These are phyloP conservation scores for Cercospora citrullina DNA, from an alignment of 2,329 filamentous ascomycete genomes.

Conservation along the genomic window DNA sequence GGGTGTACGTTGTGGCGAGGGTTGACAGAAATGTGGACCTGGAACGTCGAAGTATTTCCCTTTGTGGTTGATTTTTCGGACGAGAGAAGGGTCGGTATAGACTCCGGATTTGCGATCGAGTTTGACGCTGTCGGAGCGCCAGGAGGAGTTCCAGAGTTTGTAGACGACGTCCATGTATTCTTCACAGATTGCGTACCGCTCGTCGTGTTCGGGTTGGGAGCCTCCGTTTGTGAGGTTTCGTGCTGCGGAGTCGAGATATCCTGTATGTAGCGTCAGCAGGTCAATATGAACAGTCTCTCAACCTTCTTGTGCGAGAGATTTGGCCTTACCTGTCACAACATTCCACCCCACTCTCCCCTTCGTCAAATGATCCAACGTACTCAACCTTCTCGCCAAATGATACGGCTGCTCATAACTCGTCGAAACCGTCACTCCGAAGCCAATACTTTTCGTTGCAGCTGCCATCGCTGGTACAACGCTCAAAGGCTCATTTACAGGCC, in stretches of 20 bases:
- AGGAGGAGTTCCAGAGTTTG: constrained; percentile 67
- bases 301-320: not conserved
- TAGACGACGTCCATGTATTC: constrained; percentile 63
- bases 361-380: constrained; percentile 68
- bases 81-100: constrained; percentile 59
- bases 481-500: constrained; percentile 70
- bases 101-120: constrained; percentile 59
- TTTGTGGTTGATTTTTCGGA: constrained; percentile 65
- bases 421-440: constrained; percentile 66
- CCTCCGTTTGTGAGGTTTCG: constrained; percentile 59
- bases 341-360: constrained; percentile 41
- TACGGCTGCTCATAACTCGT: constrained; percentile 71
- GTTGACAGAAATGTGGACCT: constrained; percentile 66
- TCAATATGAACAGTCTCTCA: not conserved
- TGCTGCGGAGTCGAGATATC: constrained; percentile 67
- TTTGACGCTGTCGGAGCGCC: constrained; percentile 66
- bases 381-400: constrained; percentile 63
- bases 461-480: constrained; percentile 66
- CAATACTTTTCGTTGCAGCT: constrained; percentile 65
- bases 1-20: constrained; percentile 67
- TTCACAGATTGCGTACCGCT: constrained; percentile 63
- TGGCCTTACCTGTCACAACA: constrained; percentile 57
- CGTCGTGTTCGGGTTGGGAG: constrained; percentile 63
- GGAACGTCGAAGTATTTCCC: constrained; percentile 65
- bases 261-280: constrained; percentile 28